Percentiles rank a stretch among this genome's conserved stretches.
phyloP scores from a whole-genome alignment of 2,329 filamentous ascomycete genomes.

The Nothopassalora personata region DNA sequence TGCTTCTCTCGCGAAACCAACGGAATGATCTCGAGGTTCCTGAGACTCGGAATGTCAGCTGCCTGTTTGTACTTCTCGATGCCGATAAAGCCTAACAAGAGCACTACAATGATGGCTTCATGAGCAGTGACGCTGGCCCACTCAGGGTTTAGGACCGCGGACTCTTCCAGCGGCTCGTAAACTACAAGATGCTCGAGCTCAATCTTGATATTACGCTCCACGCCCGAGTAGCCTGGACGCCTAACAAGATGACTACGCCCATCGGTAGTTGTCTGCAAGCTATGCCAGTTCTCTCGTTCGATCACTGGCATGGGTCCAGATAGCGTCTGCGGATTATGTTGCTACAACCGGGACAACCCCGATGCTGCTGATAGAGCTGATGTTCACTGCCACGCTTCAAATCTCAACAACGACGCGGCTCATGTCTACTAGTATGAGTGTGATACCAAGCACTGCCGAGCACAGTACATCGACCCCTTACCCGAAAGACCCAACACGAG shows the following conservation, averaged over 20 bases:
- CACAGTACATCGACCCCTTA: slow-evolving; percentile 10
- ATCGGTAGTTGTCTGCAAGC: slow-evolving; percentile 10
- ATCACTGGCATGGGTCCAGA: slow-evolving; percentile 11
- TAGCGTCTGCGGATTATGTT: slow-evolving; percentile 8
- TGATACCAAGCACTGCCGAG: slow-evolving; percentile 3
- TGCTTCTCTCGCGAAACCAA: slow-evolving; percentile 6
- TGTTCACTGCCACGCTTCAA: background rate
- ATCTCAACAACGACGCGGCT: background rate
- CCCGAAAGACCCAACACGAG: slow-evolving; percentile 9
- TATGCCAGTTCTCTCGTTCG: slow-evolving; percentile 9
- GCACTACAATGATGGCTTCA: background rate
- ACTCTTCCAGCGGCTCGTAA: slow-evolving; percentile 12
- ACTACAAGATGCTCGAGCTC: slow-evolving; percentile 15
- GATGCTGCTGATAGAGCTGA: background rate
- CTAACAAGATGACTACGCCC: slow-evolving; percentile 4
- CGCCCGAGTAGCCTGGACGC: slow-evolving; percentile 9
- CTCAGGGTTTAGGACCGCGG: slow-evolving; percentile 2
- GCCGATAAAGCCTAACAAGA: slow-evolving; percentile 8
- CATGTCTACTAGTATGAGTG: slow-evolving; percentile 9
- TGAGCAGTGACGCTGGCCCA: background rate
- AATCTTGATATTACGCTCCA: slow-evolving; percentile 10
- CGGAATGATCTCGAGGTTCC: slow-evolving; percentile 15
- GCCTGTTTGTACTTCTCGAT: slow-evolving; percentile 12
- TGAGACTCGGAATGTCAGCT: slow-evolving; percentile 14
- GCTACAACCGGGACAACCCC: slow-evolving; percentile 1